A percentile compares a stretch with the other conserved stretches of the same genome.
Evolutionary conservation across 2,329 filamentous ascomycete species (phyloP).

Genomic region (Colletotrichum tamarilloi): DNA sequence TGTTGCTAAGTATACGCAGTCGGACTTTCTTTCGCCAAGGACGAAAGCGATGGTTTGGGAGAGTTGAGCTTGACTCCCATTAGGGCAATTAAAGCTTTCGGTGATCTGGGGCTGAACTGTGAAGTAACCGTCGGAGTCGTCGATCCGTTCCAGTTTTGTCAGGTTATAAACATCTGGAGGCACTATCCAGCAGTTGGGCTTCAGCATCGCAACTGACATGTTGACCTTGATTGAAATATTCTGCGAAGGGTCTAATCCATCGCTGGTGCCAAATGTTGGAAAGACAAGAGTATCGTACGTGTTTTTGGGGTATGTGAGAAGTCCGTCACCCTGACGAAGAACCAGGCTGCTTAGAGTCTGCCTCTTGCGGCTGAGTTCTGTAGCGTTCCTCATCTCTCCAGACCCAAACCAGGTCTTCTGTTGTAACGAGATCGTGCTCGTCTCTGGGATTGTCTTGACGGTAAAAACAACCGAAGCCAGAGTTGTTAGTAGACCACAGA

Average conservation of each 20-base stretch:
- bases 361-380: too few species aligned
- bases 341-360: neutral
- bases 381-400: too few species aligned
- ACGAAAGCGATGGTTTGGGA: too few species aligned
- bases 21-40: too few species aligned
- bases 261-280: neutral
- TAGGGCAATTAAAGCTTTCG: neutral
- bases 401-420: constrained; percentile 2
- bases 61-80: neutral
- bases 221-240: neutral
- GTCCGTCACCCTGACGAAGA: neutral
- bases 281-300: neutral
- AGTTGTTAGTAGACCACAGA: constrained; percentile 1
- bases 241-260: neutral
- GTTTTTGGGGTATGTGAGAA: neutral
- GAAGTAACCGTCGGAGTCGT: too few species aligned
- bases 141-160: too few species aligned
- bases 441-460: neutral
- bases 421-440: neutral
- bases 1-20: too few species aligned
- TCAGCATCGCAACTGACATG: neutral
- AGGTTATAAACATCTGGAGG: too few species aligned
- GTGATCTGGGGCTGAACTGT: too few species aligned
- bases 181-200: neutral
- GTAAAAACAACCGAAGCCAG: neutral